Evolutionary conservation across 257 asterid species (phyloP), one percentile per base, ranked within the genome.

Genomic region (Solanum verrucosum): DNA sequence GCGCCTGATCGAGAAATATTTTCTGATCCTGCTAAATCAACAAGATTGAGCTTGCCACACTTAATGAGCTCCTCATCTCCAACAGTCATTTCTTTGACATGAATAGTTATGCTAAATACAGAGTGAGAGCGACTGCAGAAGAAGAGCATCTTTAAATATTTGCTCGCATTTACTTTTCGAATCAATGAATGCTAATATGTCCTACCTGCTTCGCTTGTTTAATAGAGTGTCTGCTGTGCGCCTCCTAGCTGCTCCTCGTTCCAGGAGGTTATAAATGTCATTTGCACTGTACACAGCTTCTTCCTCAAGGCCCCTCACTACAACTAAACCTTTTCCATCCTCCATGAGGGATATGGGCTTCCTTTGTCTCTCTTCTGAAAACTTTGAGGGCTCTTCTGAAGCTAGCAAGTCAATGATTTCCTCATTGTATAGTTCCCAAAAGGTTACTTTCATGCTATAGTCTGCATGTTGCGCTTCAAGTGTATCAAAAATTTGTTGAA

Each of bases 11-110:
- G 95, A 86, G 90, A 90, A 74, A 96, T 96, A 90, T 96, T 96
- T 91, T 96, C 98, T 81, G 98, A 96, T 86, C 98, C 98, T 29
- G 98, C 98, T 91, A 96, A 90, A 92, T 96, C 98, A 89, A 96
- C 98, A 91, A 96, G 98, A 91, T 96, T 96, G 74, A 96, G 95
- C 94, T 96, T 96, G 84, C 98, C 98, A 29, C 97, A 96, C 89
- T 96, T 96, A 63, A 96, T 94, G 84, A 96, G 94, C 89, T 96
- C 98, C 88, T 94, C 98, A 40, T 95, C 96, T 78, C 98, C 98
- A 85, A 95, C 89, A 73, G 91, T 87, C 73, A 92, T 92, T 91
- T 95, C 98, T 93, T 95, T 95, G 27, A 94, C 94, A 88, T 94
- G 93, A 88, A 95, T 93, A 75, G 93, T 94, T 89, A 95, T 93